Evolutionary conservation across 495 filamentous ascomycete genomes (phyloP).

Genomic region (Lasiosphaeria ovina): DNA sequence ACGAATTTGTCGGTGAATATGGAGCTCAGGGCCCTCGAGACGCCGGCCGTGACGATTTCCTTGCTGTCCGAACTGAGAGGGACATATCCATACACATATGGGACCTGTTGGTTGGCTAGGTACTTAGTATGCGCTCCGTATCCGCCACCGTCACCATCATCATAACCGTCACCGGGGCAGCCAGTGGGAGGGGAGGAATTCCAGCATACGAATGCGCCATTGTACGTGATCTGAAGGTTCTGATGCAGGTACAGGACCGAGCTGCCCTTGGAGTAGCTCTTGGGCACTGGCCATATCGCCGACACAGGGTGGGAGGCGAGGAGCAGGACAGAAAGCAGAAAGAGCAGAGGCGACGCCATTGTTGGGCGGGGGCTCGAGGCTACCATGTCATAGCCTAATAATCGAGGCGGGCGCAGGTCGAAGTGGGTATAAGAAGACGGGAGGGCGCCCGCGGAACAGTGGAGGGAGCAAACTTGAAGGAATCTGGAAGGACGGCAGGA

Average conservation of each 20-base stretch:
- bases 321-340: conserved; percentile 34
- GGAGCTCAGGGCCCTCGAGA: conserved; percentile 44
- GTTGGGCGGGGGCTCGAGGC: neutral
- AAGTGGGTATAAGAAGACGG: neutral
- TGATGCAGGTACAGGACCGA: conserved; percentile 56
- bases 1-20: conserved; percentile 63
- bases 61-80: conserved; percentile 40
- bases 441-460: neutral
- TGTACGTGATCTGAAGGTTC: conserved; percentile 54
- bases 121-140: conserved; percentile 25
- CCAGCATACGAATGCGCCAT: conserved; percentile 52
- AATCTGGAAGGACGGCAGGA: neutral
- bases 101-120: conserved; percentile 37
- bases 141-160: neutral
- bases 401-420: neutral
- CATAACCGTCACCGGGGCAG: neutral
- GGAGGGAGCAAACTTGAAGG: too few relatives aligned
- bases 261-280: conserved; percentile 49
- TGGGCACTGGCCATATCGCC: conserved; percentile 63
- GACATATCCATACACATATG: conserved; percentile 41
- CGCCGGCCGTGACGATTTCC: conserved; percentile 49
- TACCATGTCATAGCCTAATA: conserved; percentile 2
- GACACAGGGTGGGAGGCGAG: conserved; percentile 32
- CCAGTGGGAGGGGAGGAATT: conserved; percentile 20
- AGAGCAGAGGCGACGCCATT: conserved; percentile 34